Conservation (phyloP, 2,329 filamentous ascomycete species). For the Fusarium sp. region DNA sequence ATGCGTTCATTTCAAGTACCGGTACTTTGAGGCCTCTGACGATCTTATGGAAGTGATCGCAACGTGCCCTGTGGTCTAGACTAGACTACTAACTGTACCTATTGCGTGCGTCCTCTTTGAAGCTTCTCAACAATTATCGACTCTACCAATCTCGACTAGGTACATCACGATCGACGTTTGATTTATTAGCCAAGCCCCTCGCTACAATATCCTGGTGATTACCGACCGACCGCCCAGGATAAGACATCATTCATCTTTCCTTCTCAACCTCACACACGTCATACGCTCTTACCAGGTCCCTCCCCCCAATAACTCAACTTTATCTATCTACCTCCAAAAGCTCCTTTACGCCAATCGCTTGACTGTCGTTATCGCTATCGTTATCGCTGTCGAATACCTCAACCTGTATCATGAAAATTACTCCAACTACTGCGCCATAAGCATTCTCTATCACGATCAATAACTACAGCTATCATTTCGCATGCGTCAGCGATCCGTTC, state of each 20-base stretch:
- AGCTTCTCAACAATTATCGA: slow-evolving; percentile 41
- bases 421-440: slow-evolving; percentile 27
- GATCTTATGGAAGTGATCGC: slow-evolving; percentile 36
- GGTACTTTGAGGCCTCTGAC: slow-evolving; percentile 16
- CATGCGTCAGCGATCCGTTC: slow-evolving; percentile 41
- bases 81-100: background rate
- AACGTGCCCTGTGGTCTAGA: slow-evolving; percentile 19
- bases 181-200: slow-evolving; percentile 35
- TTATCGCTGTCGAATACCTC: slow-evolving; percentile 41
- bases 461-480: slow-evolving; percentile 25
- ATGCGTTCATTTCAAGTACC: slow-evolving; percentile 1
- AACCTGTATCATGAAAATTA: slow-evolving; percentile 36
- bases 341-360: slow-evolving; percentile 25
- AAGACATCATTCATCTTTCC: background rate
- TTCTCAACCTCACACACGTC: slow-evolving; percentile 24
- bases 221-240: slow-evolving; percentile 7
- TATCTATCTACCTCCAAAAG: background rate
- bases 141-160: slow-evolving; percentile 28
- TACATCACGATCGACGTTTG: slow-evolving; percentile 43
- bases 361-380: slow-evolving; percentile 38
- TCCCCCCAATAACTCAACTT: background rate
- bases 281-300: slow-evolving; percentile 1
- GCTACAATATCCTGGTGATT: slow-evolving; percentile 18
- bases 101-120: slow-evolving; percentile 30
- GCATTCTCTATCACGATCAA: slow-evolving; percentile 12